Percentiles rank a stretch among this genome's conserved stretches.
These are phyloP conservation scores for Hortaea sp. DNA, from an alignment of 2,329 filamentous ascomycete genomes.

Conservation along the genomic window DNA sequence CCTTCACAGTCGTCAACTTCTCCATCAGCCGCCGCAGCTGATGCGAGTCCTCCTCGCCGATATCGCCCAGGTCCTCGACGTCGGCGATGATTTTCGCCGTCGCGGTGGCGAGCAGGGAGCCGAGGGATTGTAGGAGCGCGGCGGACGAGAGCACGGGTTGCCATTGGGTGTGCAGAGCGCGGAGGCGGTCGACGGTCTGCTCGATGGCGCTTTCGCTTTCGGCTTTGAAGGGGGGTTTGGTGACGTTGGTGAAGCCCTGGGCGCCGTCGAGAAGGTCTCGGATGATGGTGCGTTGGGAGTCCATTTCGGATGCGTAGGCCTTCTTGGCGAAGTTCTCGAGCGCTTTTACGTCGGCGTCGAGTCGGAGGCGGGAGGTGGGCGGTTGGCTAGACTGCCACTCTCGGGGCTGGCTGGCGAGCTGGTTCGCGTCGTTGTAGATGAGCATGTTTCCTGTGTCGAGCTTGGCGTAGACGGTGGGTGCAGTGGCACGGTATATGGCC, in stretches of 20 bases:
- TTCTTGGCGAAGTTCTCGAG: slow-evolving; percentile 51
- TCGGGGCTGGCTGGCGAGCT: slow-evolving; percentile 46
- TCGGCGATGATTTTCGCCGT: slow-evolving; percentile 52
- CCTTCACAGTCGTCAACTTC: slow-evolving; percentile 44
- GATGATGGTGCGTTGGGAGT: slow-evolving; percentile 52
- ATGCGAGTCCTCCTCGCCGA: slow-evolving; percentile 52
- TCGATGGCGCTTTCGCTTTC: slow-evolving; percentile 52
- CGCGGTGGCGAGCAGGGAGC: slow-evolving; percentile 47
- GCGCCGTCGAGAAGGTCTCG: slow-evolving; percentile 53
- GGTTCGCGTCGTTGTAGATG: slow-evolving; percentile 54
- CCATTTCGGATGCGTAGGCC: slow-evolving; percentile 55
- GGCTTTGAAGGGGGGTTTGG: slow-evolving; percentile 46
- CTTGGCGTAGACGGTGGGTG: slow-evolving; percentile 61
- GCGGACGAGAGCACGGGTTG: slow-evolving; percentile 48
- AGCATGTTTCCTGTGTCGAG: slow-evolving; percentile 51
- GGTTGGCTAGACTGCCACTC: slow-evolving; percentile 37
- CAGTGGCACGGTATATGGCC: slow-evolving; percentile 70
- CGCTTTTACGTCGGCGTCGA: slow-evolving; percentile 45
- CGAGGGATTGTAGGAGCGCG: slow-evolving; percentile 51
- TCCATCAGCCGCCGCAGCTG: slow-evolving; percentile 49
- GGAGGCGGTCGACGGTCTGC: slow-evolving; percentile 48
- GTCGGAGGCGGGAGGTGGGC: slow-evolving; percentile 31
- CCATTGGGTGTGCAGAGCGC: slow-evolving; percentile 48
- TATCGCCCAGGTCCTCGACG: slow-evolving; percentile 53
- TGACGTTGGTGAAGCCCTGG: slow-evolving; percentile 52